A percentile compares a stretch with the other conserved stretches of the same genome.
Conservation (phyloP, 805 yeast species). For the Starmerella potacharoeniae region DNA sequence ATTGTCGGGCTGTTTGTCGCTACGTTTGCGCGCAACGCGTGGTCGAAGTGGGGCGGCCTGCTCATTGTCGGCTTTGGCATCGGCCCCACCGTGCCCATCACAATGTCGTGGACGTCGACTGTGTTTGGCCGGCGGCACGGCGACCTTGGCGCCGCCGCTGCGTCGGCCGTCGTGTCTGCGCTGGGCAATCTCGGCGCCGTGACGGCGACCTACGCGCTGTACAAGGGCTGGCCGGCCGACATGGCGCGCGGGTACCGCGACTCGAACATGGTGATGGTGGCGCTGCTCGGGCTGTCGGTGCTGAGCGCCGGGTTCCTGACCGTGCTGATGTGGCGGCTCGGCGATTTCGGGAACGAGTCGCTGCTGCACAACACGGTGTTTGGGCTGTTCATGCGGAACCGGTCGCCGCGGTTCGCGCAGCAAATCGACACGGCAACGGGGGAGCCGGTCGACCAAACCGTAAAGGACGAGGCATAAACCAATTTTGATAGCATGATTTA, state of each 20-base stretch:
- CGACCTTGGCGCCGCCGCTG: conserved; percentile 74
- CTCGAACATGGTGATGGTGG: conserved; percentile 75
- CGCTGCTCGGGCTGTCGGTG: conserved; percentile 64
- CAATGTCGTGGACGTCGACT: conserved; percentile 75
- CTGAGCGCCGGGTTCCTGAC: conserved; percentile 35
- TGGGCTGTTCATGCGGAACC: conserved; percentile 8
- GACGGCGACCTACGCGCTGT: conserved; percentile 72
- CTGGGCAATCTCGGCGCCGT: conserved; percentile 81
- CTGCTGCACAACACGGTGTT: conserved; percentile 18
- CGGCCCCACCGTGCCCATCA: conserved; percentile 83
- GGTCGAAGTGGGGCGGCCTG: conserved; percentile 74
- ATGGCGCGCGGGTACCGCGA: conserved; percentile 46
- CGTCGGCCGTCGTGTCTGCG: conserved; percentile 74
- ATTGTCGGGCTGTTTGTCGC: conserved; percentile 65
- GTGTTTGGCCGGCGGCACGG: conserved; percentile 62
- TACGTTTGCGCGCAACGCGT: conserved; percentile 59
- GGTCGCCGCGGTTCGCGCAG: background rate
- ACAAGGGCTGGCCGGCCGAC: conserved; percentile 81
- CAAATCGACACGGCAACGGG: background rate
- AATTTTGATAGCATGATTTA: no score
- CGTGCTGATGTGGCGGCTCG: conserved; percentile 27
- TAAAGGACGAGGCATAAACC: no score
- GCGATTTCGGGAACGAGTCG: conserved; percentile 27
- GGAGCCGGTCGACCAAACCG: background rate
- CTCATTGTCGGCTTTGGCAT: conserved; percentile 75